phyloP scores from a whole-genome alignment of 768 basidiomycete species.

The Mycena rosella region DNA sequence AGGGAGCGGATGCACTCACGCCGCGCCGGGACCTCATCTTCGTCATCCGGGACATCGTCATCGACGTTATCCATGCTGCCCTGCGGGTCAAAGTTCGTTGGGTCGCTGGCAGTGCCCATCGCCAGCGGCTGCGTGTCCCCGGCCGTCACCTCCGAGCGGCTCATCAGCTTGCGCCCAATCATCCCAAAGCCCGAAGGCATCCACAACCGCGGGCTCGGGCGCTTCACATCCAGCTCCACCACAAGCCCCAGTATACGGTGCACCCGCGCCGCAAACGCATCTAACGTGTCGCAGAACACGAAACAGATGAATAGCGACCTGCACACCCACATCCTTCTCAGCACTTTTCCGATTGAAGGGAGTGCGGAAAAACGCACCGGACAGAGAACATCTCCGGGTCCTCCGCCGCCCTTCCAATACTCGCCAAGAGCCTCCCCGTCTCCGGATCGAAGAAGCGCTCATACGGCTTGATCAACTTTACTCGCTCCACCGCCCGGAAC shows the following conservation, averaged over 20 bases:
- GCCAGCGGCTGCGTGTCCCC: conserved; percentile 49
- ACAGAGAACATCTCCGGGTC: conserved; percentile 53
- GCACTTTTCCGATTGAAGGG: no score
- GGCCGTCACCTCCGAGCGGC: conserved; percentile 44
- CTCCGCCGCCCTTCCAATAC: conserved; percentile 27
- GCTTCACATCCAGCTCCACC: conserved; percentile 50
- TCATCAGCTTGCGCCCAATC: conserved; percentile 50
- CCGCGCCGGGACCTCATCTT: conserved; percentile 20
- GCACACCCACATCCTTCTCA: no score
- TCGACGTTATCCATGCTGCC: conserved; percentile 35
- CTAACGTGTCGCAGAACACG: conserved; percentile 58
- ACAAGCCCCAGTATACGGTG: conserved; percentile 48
- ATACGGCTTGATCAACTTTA: conserved; percentile 55
- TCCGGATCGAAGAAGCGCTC: conserved; percentile 55
- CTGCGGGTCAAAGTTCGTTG: conserved; percentile 43
- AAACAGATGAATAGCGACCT: conserved; percentile 52
- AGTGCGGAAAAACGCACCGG: conserved; percentile 51
- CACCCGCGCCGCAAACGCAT: conserved; percentile 55
- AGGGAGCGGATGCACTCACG: conserved; percentile 20
- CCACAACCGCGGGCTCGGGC: conserved; percentile 56
- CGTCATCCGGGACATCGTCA: conserved; percentile 38
- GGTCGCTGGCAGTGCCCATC: conserved; percentile 54
- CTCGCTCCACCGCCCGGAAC: conserved; percentile 52
- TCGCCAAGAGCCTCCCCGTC: conserved; percentile 47
- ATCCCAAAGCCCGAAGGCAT: conserved; percentile 57